phyloP scores from a whole-genome alignment of 2,329 filamentous ascomycete species.

The Stachybotrys elegans region DNA sequence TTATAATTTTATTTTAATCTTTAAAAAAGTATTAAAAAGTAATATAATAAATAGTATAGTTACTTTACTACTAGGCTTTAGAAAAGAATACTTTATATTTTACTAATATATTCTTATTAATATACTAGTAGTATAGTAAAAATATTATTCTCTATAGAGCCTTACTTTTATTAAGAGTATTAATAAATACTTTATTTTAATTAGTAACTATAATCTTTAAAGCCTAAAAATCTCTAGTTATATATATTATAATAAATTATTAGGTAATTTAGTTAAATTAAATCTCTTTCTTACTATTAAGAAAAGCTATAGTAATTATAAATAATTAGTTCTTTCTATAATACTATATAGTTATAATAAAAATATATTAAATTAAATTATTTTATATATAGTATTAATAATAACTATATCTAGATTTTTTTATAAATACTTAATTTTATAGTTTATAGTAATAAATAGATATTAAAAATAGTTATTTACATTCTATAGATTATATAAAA shows the following conservation, averaged over 20 bases:
- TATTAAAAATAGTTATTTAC: too few relatives aligned
- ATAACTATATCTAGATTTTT: slow-evolving; percentile 1
- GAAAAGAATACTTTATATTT: background rate
- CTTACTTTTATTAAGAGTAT: background rate
- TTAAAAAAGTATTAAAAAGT: background rate
- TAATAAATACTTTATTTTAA: too few relatives aligned
- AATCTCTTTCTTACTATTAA: background rate
- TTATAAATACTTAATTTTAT: slow-evolving; percentile 4
- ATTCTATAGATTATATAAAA: too few relatives aligned
- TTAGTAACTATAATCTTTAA: too few relatives aligned
- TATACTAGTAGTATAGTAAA: background rate
- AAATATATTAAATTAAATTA: too few relatives aligned
- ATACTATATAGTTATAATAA: too few relatives aligned
- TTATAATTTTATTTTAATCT: background rate
- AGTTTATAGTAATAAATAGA: slow-evolving; percentile 1
- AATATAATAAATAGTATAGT: background rate
- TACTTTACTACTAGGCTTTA: background rate
- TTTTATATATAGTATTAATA: background rate
- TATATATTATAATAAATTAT: background rate
- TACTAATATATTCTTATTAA: background rate
- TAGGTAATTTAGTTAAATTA: background rate
- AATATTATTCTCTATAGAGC: background rate
- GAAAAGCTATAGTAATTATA: too few relatives aligned
- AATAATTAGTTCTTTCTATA: too few relatives aligned
- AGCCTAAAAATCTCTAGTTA: too few relatives aligned